Percentiles rank a stretch among this genome's conserved stretches.
These are phyloP conservation scores for Gynandropsis gynandra DNA, from an alignment of 345 rosid species.

Conservation along the genomic window DNA sequence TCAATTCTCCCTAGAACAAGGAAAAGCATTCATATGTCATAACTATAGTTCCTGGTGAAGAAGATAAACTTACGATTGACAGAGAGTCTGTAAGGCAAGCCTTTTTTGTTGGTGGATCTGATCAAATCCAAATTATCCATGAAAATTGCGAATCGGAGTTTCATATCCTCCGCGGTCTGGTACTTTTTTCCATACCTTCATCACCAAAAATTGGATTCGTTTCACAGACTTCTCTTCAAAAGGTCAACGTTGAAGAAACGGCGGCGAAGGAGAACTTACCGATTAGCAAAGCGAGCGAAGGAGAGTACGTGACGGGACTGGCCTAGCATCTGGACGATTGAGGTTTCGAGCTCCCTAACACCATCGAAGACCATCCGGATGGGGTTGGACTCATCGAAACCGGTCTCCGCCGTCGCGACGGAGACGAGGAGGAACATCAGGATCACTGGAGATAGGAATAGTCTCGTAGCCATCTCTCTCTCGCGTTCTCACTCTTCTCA, in stretches of 20 bases:
- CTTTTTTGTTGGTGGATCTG: slow-evolving; percentile 62
- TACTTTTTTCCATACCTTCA: slow-evolving; percentile 68
- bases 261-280: slow-evolving; percentile 26
- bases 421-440: slow-evolving; percentile 29
- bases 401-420: slow-evolving; percentile 32
- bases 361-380: slow-evolving; percentile 58
- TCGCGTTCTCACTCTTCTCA: not conserved
- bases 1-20: too few species aligned
- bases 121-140: slow-evolving; percentile 64
- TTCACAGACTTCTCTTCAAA: not conserved
- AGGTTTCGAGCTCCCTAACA: slow-evolving; percentile 49
- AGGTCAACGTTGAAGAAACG: not conserved
- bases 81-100: slow-evolving; percentile 57
- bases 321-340: slow-evolving; percentile 53
- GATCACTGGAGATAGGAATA: slow-evolving; percentile 23
- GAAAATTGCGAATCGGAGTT: slow-evolving; percentile 64
- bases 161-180: slow-evolving; percentile 60
- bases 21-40: too few species aligned
- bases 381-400: slow-evolving; percentile 58
- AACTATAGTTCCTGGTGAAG: not conserved
- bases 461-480: slow-evolving; percentile 30
- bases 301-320: slow-evolving; percentile 45
- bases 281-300: slow-evolving; percentile 70
- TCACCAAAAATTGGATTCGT: slow-evolving; percentile 1
- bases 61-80: slow-evolving; percentile 50